These are phyloP conservation scores for Psilocybe cubensis DNA, from an alignment of 768 basidiomycete species.

Conservation along the genomic window DNA sequence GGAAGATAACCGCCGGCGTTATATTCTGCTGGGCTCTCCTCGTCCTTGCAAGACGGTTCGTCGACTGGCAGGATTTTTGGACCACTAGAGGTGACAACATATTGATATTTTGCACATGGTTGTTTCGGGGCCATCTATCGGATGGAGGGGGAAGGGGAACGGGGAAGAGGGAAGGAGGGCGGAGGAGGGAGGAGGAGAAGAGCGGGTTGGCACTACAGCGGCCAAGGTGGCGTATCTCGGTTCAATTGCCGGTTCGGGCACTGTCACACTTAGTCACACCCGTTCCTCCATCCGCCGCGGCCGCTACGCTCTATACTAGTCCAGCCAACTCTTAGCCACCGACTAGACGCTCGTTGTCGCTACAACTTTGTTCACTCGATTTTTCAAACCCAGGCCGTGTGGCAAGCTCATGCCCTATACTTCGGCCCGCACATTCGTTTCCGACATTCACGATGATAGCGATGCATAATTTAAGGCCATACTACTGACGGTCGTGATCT, in stretches of 20 bases:
- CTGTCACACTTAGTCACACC: constrained; percentile 24
- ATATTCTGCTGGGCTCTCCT: constrained; percentile 85
- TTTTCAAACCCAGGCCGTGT: too few relatives aligned
- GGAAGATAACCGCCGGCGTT: constrained; percentile 82
- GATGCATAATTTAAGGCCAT: too few relatives aligned
- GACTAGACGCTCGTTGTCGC: too few relatives aligned
- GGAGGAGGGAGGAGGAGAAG: constrained; percentile 20
- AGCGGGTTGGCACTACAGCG: constrained; percentile 19
- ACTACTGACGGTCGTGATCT: too few relatives aligned
- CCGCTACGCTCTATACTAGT: too few relatives aligned
- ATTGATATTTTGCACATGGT: constrained; percentile 74
- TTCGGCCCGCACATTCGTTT: too few relatives aligned
- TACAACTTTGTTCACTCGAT: too few relatives aligned
- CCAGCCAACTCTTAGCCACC: too few relatives aligned
- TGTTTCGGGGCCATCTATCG: constrained; percentile 67
- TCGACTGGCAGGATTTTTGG: constrained; percentile 75
- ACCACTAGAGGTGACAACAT: constrained; percentile 66
- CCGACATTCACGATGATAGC: too few relatives aligned
- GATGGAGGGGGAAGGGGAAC: constrained; percentile 20
- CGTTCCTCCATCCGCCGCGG: too few relatives aligned
- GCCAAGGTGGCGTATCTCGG: constrained; percentile 12
- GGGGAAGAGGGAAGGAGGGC: constrained; percentile 5
- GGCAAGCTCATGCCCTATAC: too few relatives aligned
- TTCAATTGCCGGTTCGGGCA: constrained; percentile 15
- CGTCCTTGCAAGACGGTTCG: constrained; percentile 69